Conservation (phyloP, 2,329 filamentous ascomycete species). For the Clathrospora elynae region DNA sequence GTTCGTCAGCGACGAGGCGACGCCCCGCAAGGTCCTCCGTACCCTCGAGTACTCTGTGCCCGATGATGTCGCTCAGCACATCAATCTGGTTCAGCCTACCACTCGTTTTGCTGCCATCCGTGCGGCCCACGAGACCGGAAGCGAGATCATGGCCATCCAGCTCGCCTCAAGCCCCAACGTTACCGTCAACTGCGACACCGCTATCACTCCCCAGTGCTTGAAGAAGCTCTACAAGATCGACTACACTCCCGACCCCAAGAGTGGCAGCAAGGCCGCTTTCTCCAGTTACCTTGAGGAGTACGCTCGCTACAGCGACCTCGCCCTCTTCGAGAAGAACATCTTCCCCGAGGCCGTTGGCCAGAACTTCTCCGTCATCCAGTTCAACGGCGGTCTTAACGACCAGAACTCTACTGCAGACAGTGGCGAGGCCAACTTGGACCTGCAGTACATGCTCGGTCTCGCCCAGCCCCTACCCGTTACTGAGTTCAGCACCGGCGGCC, state of each 20-base stretch:
- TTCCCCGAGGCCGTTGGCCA: conserved; percentile 44
- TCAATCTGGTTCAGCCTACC: conserved; percentile 59
- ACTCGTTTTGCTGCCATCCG: conserved; percentile 54
- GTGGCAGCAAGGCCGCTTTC: conserved; percentile 58
- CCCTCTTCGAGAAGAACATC: conserved; percentile 50
- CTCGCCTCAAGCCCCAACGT: conserved; percentile 19
- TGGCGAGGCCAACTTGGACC: conserved; percentile 66
- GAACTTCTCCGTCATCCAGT: conserved; percentile 51
- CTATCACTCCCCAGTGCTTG: conserved; percentile 56
- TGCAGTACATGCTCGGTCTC: conserved; percentile 63
- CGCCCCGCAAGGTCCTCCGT: conserved; percentile 51
- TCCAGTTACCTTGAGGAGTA: conserved; percentile 59
- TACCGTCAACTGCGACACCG: conserved; percentile 27
- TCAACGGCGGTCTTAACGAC: conserved; percentile 32
- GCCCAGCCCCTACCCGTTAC: conserved; percentile 59
- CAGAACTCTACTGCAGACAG: conserved; percentile 30
- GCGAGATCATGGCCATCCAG: conserved; percentile 24
- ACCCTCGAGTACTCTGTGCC: conserved; percentile 51
- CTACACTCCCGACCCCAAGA: conserved; percentile 53
- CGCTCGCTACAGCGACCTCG: conserved; percentile 55
- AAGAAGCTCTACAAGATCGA: conserved; percentile 57
- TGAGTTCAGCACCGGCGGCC: conserved; percentile 65
- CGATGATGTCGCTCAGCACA: conserved; percentile 45
- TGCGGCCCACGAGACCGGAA: conserved; percentile 24
- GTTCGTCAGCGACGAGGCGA: conserved; percentile 46